phyloP scores from a whole-genome alignment of 345 rosid species.

The Bruguiera parviflora region DNA sequence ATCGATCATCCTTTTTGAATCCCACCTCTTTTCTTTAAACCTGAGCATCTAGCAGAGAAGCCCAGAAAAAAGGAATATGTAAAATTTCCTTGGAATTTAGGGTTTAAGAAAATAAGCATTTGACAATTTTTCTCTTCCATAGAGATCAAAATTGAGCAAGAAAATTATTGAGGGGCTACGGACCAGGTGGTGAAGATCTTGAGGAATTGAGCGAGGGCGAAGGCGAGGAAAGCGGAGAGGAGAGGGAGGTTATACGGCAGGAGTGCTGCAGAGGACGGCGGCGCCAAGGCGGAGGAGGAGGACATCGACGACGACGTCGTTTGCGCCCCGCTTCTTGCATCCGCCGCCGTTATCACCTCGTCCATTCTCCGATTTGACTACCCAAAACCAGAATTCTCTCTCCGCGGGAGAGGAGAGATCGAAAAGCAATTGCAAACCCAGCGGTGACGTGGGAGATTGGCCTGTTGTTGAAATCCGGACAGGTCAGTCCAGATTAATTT shows the following conservation, averaged over 20 bases:
- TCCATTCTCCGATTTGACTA: conserved; percentile 38
- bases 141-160: neutral
- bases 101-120: too few relatives aligned
- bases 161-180: neutral
- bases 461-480: too few relatives aligned
- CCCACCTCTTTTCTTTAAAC: conserved; percentile 70
- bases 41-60: conserved; percentile 28
- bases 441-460: too few relatives aligned
- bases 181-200: conserved; percentile 88
- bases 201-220: conserved; percentile 86
- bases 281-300: conserved; percentile 4
- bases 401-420: too few relatives aligned
- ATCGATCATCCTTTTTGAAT: conserved; percentile 48
- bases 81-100: too few relatives aligned
- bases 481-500: too few relatives aligned
- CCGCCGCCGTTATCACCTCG: neutral
- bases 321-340: conserved; percentile 30
- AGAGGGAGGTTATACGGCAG: conserved; percentile 53
- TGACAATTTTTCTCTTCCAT: neutral
- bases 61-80: neutral
- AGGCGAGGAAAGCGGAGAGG: conserved; percentile 75
- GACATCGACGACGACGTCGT: neutral
- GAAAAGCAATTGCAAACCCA: too few relatives aligned
- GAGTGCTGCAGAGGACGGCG: conserved; percentile 36
- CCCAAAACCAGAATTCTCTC: conserved; percentile 48